Percentiles rank a stretch among this genome's conserved stretches.
phyloP scores from a whole-genome alignment of 768 basidiomycete species.

The Strobilomyces dryophilus region DNA sequence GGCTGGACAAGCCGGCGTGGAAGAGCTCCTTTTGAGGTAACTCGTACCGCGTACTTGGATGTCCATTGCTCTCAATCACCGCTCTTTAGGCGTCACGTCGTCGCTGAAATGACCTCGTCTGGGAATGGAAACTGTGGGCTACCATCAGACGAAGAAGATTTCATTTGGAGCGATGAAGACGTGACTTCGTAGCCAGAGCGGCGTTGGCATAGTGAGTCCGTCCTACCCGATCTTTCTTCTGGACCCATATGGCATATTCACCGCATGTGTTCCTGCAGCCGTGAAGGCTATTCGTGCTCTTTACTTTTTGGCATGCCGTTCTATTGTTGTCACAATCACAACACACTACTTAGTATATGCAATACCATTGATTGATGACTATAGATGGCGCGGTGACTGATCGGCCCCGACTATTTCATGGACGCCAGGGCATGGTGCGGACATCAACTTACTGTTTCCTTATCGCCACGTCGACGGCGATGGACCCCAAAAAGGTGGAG shows the following conservation, averaged over 20 bases:
- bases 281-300: neutral
- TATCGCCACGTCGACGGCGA: neutral
- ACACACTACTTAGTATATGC: neutral
- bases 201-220: neutral
- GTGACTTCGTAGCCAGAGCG: conserved; percentile 14
- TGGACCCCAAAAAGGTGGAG: neutral
- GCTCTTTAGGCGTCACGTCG: conserved; percentile 24
- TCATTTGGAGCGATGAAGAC: conserved; percentile 52
- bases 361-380: neutral
- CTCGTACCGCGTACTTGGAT: neutral
- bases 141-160: conserved; percentile 47
- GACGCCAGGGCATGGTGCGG: neutral
- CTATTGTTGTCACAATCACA: neutral
- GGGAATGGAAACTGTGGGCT: conserved; percentile 44
- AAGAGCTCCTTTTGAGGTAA: conserved; percentile 64
- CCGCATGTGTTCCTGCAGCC: neutral
- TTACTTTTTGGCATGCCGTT: neutral
- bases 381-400: neutral
- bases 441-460: neutral
- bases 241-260: neutral
- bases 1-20: conserved; percentile 60
- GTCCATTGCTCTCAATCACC: neutral
- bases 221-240: neutral
- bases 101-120: conserved; percentile 7
- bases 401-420: neutral